Evolutionary conservation across 805 yeast genomes (phyloP).

Genomic region (Debaryomyces castellii): DNA sequence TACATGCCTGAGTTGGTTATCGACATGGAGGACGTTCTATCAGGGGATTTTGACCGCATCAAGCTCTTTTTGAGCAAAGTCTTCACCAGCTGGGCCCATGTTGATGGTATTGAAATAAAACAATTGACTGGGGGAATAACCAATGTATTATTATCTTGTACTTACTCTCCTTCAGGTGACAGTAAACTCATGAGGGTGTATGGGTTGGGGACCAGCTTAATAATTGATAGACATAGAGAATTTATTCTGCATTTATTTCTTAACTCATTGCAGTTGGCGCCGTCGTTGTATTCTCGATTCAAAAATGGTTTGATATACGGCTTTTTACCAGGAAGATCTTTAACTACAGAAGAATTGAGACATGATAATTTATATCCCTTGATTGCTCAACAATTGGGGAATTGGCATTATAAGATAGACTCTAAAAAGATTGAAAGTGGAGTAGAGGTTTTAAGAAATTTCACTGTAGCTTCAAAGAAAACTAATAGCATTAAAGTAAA

Average conservation of each 20-base stretch:
- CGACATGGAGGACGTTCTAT: constrained; percentile 34
- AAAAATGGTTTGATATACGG: constrained; percentile 75
- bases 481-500: constrained; percentile 10
- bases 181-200: constrained; percentile 64
- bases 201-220: constrained; percentile 70
- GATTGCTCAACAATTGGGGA: constrained; percentile 66
- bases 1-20: constrained; percentile 47
- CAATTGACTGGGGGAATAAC: constrained; percentile 65
- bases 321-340: constrained; percentile 61
- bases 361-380: constrained; percentile 48
- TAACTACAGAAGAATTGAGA: constrained; percentile 54
- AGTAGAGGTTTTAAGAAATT: constrained; percentile 36
- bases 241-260: constrained; percentile 67
- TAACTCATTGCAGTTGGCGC: constrained; percentile 61
- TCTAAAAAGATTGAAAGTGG: constrained; percentile 48
- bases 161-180: constrained; percentile 27
- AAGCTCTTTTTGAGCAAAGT: constrained; percentile 38
- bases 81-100: constrained; percentile 41
- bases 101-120: constrained; percentile 31
- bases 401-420: constrained; percentile 61
- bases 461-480: constrained; percentile 18
- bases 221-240: constrained; percentile 74
- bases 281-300: constrained; percentile 65
- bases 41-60: constrained; percentile 36
- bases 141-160: constrained; percentile 55